Evolutionary conservation across 371 early-diverging fungal genomes (phyloP).

Genomic region (Saksenaea vasiformis): DNA sequence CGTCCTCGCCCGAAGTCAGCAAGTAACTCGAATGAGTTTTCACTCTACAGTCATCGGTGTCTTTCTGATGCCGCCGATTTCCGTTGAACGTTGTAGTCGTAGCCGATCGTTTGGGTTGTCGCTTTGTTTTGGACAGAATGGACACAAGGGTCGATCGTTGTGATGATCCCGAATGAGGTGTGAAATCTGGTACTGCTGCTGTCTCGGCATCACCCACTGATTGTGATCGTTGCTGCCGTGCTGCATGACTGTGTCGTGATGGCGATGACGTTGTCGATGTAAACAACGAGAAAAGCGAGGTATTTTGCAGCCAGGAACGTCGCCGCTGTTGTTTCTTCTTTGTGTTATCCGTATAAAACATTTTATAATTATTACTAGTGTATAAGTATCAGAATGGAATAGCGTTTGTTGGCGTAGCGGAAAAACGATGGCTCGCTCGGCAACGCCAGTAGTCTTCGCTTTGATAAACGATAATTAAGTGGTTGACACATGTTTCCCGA

Average conservation of each 20-base stretch:
- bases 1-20: slow-evolving; percentile 3
- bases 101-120: slow-evolving; percentile 9
- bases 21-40: slow-evolving; percentile 1
- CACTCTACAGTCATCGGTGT: background rate
- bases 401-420: background rate
- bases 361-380: background rate
- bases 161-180: background rate
- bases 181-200: background rate
- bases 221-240: slow-evolving; percentile 1
- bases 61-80: background rate
- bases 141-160: background rate
- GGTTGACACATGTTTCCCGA: background rate
- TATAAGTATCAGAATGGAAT: background rate
- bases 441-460: background rate
- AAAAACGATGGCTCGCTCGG: background rate
- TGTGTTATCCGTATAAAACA: background rate
- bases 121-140: slow-evolving; percentile 12
- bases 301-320: slow-evolving; percentile 9
- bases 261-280: background rate
- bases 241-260: slow-evolving; percentile 3
- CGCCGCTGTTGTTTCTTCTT: background rate
- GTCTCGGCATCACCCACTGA: slow-evolving; percentile 1
- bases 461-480: background rate
- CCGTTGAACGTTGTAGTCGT: background rate
- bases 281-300: background rate